Evolutionary conservation across 179 eudicot genomes (phyloP).

Genomic region (Pouteria campechiana): DNA sequence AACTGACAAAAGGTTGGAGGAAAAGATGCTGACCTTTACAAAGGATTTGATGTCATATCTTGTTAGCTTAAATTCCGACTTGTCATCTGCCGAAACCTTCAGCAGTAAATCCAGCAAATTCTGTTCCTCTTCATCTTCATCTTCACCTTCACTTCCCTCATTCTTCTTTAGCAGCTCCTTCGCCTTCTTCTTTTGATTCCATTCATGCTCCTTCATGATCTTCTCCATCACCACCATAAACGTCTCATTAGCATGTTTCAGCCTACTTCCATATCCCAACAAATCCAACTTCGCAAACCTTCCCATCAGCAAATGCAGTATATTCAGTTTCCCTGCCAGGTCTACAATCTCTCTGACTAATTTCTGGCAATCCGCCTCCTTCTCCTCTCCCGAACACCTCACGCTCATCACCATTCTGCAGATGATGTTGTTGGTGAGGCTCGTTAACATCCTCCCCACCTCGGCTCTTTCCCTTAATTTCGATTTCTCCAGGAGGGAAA

Average conservation of each 20-base stretch:
- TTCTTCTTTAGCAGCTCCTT: too few relatives aligned
- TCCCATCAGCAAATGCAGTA: slow-evolving; percentile 19
- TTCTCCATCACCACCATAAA: slow-evolving; percentile 20
- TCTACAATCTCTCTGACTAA: slow-evolving; percentile 13
- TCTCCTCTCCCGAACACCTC: slow-evolving; percentile 21
- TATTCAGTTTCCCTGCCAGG: slow-evolving; percentile 15
- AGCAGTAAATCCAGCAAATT: slow-evolving; percentile 22
- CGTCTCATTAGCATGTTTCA: slow-evolving; percentile 10
- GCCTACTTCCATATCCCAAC: slow-evolving; percentile 23
- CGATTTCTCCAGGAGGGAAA: slow-evolving; percentile 3
- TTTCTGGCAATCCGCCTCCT: slow-evolving; percentile 17
- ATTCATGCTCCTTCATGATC: slow-evolving; percentile 21
- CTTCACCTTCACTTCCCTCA: slow-evolving; percentile 2
- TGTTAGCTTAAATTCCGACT: slow-evolving; percentile 14
- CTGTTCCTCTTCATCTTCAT: too few relatives aligned
- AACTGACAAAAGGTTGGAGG: too few relatives aligned
- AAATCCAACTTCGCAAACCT: slow-evolving; percentile 25
- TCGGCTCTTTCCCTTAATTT: slow-evolving; percentile 7
- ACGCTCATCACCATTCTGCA: slow-evolving; percentile 24
- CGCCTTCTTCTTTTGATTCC: slow-evolving; percentile 6
- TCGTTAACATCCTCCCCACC: slow-evolving; percentile 14
- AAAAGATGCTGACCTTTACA: slow-evolving; percentile 13
- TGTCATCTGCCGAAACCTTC: slow-evolving; percentile 21
- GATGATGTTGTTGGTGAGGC: slow-evolving; percentile 16
- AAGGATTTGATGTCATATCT: slow-evolving; percentile 35